These are phyloP conservation scores for Tylopilus plumbeoviolaceoides DNA, from an alignment of 768 basidiomycete species.

Conservation along the genomic window DNA sequence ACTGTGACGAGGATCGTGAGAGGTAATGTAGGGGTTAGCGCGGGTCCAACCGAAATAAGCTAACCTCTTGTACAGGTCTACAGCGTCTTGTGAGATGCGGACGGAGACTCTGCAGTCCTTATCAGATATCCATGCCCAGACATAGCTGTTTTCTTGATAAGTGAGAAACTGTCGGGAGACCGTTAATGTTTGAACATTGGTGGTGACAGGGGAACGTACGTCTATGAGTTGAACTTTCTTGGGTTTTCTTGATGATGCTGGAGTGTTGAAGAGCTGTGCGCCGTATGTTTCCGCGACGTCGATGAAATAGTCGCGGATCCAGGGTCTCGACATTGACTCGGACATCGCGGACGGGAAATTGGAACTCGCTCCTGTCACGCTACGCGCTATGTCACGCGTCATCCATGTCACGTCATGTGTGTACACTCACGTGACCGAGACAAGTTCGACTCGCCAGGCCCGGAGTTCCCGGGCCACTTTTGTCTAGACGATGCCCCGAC, in stretches of 20 bases:
- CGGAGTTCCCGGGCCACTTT: too few species aligned
- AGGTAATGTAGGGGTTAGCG: background rate
- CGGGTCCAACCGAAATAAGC: constrained; percentile 28
- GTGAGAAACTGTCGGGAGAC: constrained; percentile 50
- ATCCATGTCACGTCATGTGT: constrained; percentile 14
- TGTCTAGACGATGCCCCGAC: constrained; percentile 10
- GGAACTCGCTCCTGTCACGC: constrained; percentile 5
- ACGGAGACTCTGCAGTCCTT: constrained; percentile 46
- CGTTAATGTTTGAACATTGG: too few species aligned
- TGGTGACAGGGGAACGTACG: constrained; percentile 39
- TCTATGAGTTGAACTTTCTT: constrained; percentile 59
- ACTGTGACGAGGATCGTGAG: constrained; percentile 16
- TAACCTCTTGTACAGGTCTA: constrained; percentile 40
- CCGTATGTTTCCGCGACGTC: constrained; percentile 50
- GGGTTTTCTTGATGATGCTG: constrained; percentile 28
- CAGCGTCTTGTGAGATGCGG: constrained; percentile 51
- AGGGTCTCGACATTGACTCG: constrained; percentile 39
- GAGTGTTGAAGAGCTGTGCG: constrained; percentile 31
- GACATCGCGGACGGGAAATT: constrained; percentile 30
- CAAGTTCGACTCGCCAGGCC: background rate
- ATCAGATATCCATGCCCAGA: constrained; percentile 68
- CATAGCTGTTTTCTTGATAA: constrained; percentile 39
- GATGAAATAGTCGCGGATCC: constrained; percentile 55
- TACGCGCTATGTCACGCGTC: constrained; percentile 19
- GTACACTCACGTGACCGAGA: constrained; percentile 15